Evolutionary conservation across 1,284 basidiomycete genomes (phyloP).

Genomic region (Clitocybe nebularis): DNA sequence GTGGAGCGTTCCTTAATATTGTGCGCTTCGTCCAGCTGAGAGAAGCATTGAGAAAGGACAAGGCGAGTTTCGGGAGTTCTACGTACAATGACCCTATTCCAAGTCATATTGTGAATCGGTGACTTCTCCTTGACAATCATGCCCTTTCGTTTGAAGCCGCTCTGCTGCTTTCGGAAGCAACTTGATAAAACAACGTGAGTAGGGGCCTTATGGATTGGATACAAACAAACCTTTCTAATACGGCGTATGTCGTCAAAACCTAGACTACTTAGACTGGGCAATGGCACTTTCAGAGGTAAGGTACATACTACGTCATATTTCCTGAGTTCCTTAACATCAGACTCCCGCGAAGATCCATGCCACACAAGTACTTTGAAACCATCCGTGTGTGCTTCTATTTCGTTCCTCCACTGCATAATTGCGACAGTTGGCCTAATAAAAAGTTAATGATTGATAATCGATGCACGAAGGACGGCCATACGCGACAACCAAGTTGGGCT

Average conservation of each 20-base stretch:
- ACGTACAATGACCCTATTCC: conserved; percentile 75
- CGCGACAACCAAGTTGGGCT: conserved; percentile 91
- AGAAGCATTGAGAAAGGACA: conserved; percentile 2
- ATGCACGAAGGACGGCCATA: conserved; percentile 34
- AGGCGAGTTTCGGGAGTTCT: background rate
- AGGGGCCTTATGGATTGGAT: background rate
- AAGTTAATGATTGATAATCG: conserved; percentile 4
- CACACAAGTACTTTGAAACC: conserved; percentile 84
- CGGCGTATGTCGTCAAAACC: conserved; percentile 78
- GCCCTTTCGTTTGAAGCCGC: conserved; percentile 87
- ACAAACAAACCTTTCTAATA: conserved; percentile 61
- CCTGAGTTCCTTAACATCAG: conserved; percentile 63
- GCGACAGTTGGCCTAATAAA: conserved; percentile 82
- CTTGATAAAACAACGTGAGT: conserved; percentile 32
- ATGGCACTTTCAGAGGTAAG: no score
- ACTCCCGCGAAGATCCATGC: conserved; percentile 79
- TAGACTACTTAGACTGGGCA: conserved; percentile 20
- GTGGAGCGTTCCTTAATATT: conserved; percentile 96
- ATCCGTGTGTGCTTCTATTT: conserved; percentile 82
- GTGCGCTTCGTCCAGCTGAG: conserved; percentile 93
- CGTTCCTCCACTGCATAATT: conserved; percentile 98
- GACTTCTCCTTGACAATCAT: conserved; percentile 88
- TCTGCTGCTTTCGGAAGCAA: conserved; percentile 89
- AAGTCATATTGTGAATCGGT: conserved; percentile 80
- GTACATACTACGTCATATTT: conserved; percentile 83